Conservation (phyloP, 768 basidiomycete species). For the Dendrothele bispora region DNA sequence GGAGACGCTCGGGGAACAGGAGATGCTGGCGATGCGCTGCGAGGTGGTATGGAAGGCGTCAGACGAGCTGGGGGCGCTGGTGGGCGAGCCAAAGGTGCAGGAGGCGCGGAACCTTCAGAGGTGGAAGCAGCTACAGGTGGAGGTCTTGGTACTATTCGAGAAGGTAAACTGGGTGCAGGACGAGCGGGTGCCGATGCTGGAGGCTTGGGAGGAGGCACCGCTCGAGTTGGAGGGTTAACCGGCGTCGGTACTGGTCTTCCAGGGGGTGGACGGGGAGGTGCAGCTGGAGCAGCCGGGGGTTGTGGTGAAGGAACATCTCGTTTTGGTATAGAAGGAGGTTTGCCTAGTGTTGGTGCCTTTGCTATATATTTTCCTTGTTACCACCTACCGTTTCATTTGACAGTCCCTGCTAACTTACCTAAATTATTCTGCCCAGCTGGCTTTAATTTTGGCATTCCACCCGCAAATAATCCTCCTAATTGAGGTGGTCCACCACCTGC, state of each 20-base stretch:
- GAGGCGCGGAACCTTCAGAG: slow-evolving; percentile 30
- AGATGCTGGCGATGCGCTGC: slow-evolving; percentile 22
- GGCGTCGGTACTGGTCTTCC: slow-evolving; percentile 21
- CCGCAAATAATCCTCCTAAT: slow-evolving; percentile 83
- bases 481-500: slow-evolving; percentile 84
- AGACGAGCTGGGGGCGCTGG: slow-evolving; percentile 22
- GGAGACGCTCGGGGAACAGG: slow-evolving; percentile 25
- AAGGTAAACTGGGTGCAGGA: slow-evolving; percentile 35
- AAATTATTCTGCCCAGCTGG: slow-evolving; percentile 64
- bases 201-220: slow-evolving; percentile 31
- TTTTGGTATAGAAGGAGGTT: slow-evolving; percentile 65
- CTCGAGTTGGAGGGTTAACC: slow-evolving; percentile 25
- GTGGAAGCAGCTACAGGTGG: slow-evolving; percentile 19
- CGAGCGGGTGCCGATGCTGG: slow-evolving; percentile 34
- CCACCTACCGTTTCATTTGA: no score
- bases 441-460: slow-evolving; percentile 89
- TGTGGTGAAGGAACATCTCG: slow-evolving; percentile 37
- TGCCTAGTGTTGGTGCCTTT: slow-evolving; percentile 63
- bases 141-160: slow-evolving; percentile 37
- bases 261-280: slow-evolving; percentile 25
- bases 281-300: slow-evolving; percentile 31
- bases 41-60: slow-evolving; percentile 26
- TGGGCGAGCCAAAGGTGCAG: slow-evolving; percentile 17
- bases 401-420: slow-evolving; percentile 37
- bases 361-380: no score